A percentile compares a stretch with the other conserved stretches of the same genome.
These are phyloP conservation scores for Xylaria intraflava DNA, from an alignment of 495 filamentous ascomycete genomes.

Conservation along the genomic window DNA sequence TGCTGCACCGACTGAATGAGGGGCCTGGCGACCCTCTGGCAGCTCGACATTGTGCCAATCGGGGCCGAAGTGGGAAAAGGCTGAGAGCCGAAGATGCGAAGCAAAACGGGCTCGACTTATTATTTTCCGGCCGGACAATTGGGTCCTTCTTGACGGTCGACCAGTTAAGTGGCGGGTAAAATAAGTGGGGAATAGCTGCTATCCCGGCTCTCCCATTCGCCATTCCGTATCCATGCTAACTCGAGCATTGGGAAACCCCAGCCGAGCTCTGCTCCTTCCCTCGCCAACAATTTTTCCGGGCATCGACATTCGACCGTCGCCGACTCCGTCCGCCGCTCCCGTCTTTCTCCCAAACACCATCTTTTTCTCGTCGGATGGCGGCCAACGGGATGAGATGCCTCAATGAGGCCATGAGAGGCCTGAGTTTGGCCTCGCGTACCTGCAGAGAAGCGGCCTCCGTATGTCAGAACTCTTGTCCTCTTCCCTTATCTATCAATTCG, in stretches of 20 bases:
- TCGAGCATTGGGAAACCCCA: neutral
- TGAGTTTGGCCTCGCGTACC: slow-evolving; percentile 36
- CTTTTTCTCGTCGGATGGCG: slow-evolving; percentile 26
- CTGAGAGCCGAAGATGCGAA: neutral
- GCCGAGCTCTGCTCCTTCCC: slow-evolving; percentile 7
- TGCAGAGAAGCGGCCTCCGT: slow-evolving; percentile 30
- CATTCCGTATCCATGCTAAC: neutral
- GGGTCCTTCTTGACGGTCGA: neutral
- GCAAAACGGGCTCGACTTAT: neutral
- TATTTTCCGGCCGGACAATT: neutral
- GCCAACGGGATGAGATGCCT: slow-evolving; percentile 39
- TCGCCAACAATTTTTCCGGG: slow-evolving; percentile 23
- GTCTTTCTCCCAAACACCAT: neutral
- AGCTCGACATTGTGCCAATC: slow-evolving; percentile 55
- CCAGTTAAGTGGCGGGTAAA: too few relatives aligned
- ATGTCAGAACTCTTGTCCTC: slow-evolving; percentile 1
- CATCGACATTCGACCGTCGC: slow-evolving; percentile 4
- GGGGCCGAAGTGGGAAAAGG: slow-evolving; percentile 3
- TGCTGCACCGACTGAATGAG: slow-evolving; percentile 57
- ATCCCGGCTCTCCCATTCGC: slow-evolving; percentile 1
- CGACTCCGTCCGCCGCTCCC: neutral
- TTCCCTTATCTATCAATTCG: neutral
- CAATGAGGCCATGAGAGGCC: slow-evolving; percentile 38
- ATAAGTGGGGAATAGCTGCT: neutral
- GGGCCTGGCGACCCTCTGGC: slow-evolving; percentile 61